phyloP scores from a whole-genome alignment of 257 asterid genomes.

The Catharanthus roseus region DNA sequence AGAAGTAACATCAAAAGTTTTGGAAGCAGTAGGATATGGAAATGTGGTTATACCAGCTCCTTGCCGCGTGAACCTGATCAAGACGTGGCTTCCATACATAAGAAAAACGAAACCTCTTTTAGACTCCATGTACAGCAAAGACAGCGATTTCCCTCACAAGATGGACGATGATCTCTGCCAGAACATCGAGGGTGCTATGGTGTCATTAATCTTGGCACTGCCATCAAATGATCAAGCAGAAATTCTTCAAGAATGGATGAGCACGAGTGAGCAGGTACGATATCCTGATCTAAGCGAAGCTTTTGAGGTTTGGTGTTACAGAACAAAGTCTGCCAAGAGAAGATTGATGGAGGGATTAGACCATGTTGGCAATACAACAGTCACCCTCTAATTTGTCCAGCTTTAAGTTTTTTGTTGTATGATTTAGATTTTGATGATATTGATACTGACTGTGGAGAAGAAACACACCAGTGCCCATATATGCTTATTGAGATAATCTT shows the following conservation, averaged over 20 bases:
- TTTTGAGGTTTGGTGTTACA: constrained; percentile 78
- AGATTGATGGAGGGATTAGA: constrained; percentile 50
- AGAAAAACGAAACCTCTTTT: constrained; percentile 55
- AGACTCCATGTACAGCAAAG: constrained; percentile 34
- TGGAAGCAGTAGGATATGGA: constrained; percentile 78
- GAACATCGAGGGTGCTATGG: constrained; percentile 71
- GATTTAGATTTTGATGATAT: background rate
- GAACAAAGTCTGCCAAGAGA: constrained; percentile 72
- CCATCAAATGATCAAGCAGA: constrained; percentile 80
- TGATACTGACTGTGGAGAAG: constrained; percentile 2
- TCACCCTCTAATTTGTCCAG: constrained; percentile 29
- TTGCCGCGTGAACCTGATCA: constrained; percentile 44
- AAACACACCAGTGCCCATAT: background rate
- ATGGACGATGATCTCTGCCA: constrained; percentile 69
- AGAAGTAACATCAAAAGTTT: constrained; percentile 60
- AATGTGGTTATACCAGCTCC: constrained; percentile 62
- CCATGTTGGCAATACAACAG: constrained; percentile 24
- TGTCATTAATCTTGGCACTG: constrained; percentile 54
- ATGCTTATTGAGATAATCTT: background rate
- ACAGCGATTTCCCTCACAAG: constrained; percentile 40
- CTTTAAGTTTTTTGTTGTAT: background rate
- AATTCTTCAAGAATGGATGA: constrained; percentile 71
- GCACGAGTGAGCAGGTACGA: constrained; percentile 30
- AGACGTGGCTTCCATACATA: constrained; percentile 63
- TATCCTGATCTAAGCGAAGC: constrained; percentile 87